Conservation (phyloP, 352 stramenopile species). For the Saprolegnia parasitica region DNA sequence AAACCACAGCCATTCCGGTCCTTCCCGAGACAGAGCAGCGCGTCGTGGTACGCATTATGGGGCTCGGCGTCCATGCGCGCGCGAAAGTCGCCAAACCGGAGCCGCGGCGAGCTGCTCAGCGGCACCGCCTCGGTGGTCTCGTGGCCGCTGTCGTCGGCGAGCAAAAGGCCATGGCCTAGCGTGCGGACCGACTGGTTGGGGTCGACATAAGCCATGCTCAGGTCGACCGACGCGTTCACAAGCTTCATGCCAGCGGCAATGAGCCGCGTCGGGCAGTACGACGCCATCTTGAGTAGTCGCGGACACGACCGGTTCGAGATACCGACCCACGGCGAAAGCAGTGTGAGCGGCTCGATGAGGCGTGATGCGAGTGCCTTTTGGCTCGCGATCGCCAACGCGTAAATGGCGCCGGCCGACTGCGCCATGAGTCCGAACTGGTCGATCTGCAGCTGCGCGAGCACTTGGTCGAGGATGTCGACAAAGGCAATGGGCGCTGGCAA, state of each 20-base stretch:
- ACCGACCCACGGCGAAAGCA: constrained; percentile 25
- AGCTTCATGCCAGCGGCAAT: constrained; percentile 26
- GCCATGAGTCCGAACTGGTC: constrained; percentile 24
- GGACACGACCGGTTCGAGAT: constrained; percentile 12
- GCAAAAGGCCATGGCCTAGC: background rate
- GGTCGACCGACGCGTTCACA: constrained; percentile 19
- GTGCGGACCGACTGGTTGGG: constrained; percentile 6
- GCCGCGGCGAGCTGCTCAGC: background rate
- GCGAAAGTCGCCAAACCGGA: constrained; percentile 20
- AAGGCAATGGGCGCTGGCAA: constrained; percentile 20
- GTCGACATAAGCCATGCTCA: constrained; percentile 3
- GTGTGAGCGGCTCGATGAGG: constrained; percentile 17
- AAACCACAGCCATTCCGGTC: constrained; percentile 11
- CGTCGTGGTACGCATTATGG: constrained; percentile 26
- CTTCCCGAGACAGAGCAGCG: constrained; percentile 24
- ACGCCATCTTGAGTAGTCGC: constrained; percentile 18
- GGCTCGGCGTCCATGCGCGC: constrained; percentile 19
- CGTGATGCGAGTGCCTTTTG: background rate
- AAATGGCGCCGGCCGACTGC: constrained; percentile 27
- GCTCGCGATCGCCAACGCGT: constrained; percentile 21
- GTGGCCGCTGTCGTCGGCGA: background rate
- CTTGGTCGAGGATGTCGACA: constrained; percentile 24
- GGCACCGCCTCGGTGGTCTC: background rate
- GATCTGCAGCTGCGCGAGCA: constrained; percentile 17
- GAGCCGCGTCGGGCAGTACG: constrained; percentile 23